Evolutionary conservation across 257 asterid genomes (phyloP), one percentile per base, ranked within the genome.

Genomic region (Forsythia suspensa): DNA sequence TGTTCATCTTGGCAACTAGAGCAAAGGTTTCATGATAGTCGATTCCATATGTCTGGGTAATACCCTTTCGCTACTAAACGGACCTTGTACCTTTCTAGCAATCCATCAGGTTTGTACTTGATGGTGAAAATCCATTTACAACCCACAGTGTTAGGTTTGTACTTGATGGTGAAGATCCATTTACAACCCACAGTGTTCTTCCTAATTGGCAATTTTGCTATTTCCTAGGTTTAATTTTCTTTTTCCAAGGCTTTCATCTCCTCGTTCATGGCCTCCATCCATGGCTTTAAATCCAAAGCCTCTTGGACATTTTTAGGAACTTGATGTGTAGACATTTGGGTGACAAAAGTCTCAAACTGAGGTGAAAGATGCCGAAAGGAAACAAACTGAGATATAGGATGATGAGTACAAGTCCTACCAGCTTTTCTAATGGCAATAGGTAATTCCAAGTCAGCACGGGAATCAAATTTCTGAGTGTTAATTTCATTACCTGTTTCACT

Each of bases 311-410:
- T 6, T n/a, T 57, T 57, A 57, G 66, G 10, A 57, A 57, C 66
- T 57, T 57, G 66, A 18, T 18, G 11, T 57, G 66, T 57, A 57
- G 34, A 57, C 66, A 57, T 57, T 43, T 57, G 29, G 66, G 66
- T n/a, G 66, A n/a, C 66, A 57, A 57, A 57, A 57, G 66, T 20
- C 29, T 57, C 66, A 57, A 57, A 57, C 8, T 57, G 66, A 57
- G 66, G 66, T 59, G 67, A 57, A 12, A 57, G 66, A 7, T n/a
- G 66, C 66, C 66, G 18, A 57, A 57, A n/a, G 66, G 66, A n/a
- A 57, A n/a, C 67, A 57, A 57, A 57, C 66, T 57, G 66, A 57
- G 66, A n/a, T 57, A 21, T 57, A 21, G 66, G 66, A n/a, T 57
- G 66, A 57, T 57, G 66, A 57, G 12, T 20, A 57, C 29, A n/a